Evolutionary conservation across 805 yeast species (phyloP).

Genomic region (Ogataea trehalophila): DNA sequence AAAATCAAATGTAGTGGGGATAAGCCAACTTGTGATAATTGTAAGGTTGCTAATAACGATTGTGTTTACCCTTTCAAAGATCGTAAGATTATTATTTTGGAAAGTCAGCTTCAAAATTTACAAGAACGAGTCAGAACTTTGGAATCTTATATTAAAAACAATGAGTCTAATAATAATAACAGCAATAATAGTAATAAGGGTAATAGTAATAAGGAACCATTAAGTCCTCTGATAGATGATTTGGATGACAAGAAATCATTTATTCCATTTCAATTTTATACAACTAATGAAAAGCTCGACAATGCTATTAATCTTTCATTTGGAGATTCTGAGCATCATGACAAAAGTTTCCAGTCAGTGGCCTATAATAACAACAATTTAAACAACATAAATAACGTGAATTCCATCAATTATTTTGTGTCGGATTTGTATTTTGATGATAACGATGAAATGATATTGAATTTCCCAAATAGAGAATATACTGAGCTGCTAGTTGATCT

Average conservation of each 20-base stretch:
- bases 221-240: slow-evolving; percentile 4
- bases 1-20: slow-evolving; percentile 48
- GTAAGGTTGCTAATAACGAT: slow-evolving; percentile 18
- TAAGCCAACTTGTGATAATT: slow-evolving; percentile 27
- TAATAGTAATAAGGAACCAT: slow-evolving; percentile 1
- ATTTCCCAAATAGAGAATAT: slow-evolving; percentile 14
- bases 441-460: slow-evolving; percentile 4
- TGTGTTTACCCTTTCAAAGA: slow-evolving; percentile 27
- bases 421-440: slow-evolving; percentile 15
- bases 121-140: slow-evolving; percentile 21
- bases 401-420: slow-evolving; percentile 14
- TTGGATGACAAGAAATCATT: slow-evolving; percentile 11
- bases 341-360: background rate
- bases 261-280: slow-evolving; percentile 18
- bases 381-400: slow-evolving; percentile 1
- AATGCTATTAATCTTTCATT: slow-evolving; percentile 24
- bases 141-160: slow-evolving; percentile 14
- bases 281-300: slow-evolving; percentile 20
- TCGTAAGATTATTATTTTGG: slow-evolving; percentile 26
- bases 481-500: slow-evolving; percentile 13
- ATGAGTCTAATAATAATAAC: background rate
- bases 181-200: background rate
- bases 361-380: background rate
- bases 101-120: slow-evolving; percentile 23
- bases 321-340: slow-evolving; percentile 23